Evolutionary conservation across 1,284 basidiomycete species (phyloP).

Genomic region (Boletus holoroseus): DNA sequence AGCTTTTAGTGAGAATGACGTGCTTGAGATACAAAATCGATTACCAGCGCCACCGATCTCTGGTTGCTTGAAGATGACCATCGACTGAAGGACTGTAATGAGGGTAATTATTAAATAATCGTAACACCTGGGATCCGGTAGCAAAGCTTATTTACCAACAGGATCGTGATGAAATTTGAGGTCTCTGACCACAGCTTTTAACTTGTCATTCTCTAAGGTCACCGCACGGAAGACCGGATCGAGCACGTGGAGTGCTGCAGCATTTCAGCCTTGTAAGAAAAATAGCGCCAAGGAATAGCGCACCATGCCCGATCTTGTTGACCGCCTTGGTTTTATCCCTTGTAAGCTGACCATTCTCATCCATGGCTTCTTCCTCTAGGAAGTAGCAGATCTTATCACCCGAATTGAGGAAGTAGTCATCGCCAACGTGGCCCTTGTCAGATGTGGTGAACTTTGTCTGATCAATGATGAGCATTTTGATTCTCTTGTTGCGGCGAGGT

Average conservation of each 20-base stretch:
- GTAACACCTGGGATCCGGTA: neutral
- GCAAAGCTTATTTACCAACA: constrained; percentile 46
- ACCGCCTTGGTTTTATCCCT: constrained; percentile 75
- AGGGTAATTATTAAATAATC: neutral
- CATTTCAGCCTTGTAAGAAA: neutral
- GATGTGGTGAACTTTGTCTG: constrained; percentile 88
- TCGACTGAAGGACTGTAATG: constrained; percentile 83
- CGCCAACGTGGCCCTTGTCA: constrained; percentile 73
- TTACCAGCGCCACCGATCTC: constrained; percentile 84
- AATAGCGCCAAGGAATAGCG: neutral
- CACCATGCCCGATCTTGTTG: constrained; percentile 83
- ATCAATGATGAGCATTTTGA: neutral
- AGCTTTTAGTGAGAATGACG: neutral
- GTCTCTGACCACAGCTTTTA: constrained; percentile 66
- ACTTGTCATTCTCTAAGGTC: constrained; percentile 68
- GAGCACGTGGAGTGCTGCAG: constrained; percentile 69
- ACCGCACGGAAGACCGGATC: constrained; percentile 77
- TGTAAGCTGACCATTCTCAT: constrained; percentile 57
- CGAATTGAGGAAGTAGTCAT: constrained; percentile 87
- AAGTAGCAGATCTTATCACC: constrained; percentile 93
- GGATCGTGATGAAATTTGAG: constrained; percentile 80
- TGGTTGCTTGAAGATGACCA: constrained; percentile 91
- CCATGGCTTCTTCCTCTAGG: constrained; percentile 77
- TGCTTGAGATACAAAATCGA: constrained; percentile 10
- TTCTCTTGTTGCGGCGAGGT: neutral